Evolutionary conservation across 2,329 filamentous ascomycete species (phyloP), one percentile per base, ranked within the genome.

Genomic region (Exserohilum turcica): DNA sequence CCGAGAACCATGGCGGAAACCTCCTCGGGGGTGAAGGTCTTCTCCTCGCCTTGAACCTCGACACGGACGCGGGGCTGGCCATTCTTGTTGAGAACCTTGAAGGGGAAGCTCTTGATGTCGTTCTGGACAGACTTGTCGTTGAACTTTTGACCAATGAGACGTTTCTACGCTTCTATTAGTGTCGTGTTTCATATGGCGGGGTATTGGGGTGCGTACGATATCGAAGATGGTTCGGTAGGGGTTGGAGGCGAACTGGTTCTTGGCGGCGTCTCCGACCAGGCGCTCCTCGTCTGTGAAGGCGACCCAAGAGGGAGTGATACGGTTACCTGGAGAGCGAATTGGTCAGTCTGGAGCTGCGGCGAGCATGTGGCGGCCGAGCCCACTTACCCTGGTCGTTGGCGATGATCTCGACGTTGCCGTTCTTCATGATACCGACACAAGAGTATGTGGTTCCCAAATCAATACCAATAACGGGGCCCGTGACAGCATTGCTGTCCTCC

Each of bases 81-180:
- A 78, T 89, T 86, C 83, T 94, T 92, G 83, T 89, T 84, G 73
- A 91, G 75, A 57, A 99, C 90, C 81, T 91, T 91, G 89, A 93
- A 99, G 72, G 94, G 93, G 85, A 96, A 97, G 84, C 97, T 90
- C 90, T 99, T 97, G 75, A 94, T 85, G 75, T 99, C 94, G 74
- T 82, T 84, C 82, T 97, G 92, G 64, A 97, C 88, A 62, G 95
- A 90, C 81, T 75, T 75, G 59, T 76, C 79, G 66, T 71, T 74
- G 70, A 74, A 81, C 72, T 81, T 81, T 63, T 78, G 76, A 33
- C 79, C 79, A 61, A 82, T 81, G 52, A 82, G 70, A 70, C 79
- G 77, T 77, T 81, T 81, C 76, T 73, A 46, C 36, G 72, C 71
- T 52, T 70, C 64, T 43, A 61, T 73, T 47, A 73, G 67, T 57